Conservation (phyloP, 169 alveolate genomes). For the Cryptosporidium felis region DNA sequence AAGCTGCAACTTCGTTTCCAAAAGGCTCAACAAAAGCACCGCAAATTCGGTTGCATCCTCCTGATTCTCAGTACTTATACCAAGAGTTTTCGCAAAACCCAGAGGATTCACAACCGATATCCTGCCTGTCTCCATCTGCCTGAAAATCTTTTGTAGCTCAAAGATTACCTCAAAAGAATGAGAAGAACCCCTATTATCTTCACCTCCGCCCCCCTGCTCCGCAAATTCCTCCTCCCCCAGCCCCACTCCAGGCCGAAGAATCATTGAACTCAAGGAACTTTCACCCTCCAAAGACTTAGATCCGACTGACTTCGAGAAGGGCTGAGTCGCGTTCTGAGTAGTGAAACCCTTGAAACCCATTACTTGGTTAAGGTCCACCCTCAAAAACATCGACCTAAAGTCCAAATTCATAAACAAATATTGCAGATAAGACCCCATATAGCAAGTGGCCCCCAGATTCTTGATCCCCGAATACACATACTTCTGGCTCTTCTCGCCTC, state of each 20-base stretch:
- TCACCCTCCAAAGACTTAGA: not conserved
- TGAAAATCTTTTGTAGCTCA: slow-evolving; percentile 56
- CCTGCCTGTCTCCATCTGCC: slow-evolving; percentile 55
- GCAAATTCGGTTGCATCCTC: slow-evolving; percentile 70
- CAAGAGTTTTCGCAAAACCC: slow-evolving; percentile 48
- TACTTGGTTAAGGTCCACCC: not conserved
- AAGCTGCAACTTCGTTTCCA: slow-evolving; percentile 27
- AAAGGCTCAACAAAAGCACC: slow-evolving; percentile 18
- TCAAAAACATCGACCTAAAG: slow-evolving; percentile 52
- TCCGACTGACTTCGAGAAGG: not conserved
- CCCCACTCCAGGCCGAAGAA: not conserved
- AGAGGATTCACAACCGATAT: slow-evolving; percentile 44
- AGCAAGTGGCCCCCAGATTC: slow-evolving; percentile 64
- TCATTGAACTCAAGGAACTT: slow-evolving; percentile 48
- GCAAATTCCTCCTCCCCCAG: not conserved
- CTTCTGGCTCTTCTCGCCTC: not conserved
- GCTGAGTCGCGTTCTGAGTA: not conserved
- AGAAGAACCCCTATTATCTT: not conserved
- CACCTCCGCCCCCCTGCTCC: not conserved
- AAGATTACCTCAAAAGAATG: slow-evolving; percentile 14
- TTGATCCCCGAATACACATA: slow-evolving; percentile 65
- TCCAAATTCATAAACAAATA: slow-evolving; percentile 70
- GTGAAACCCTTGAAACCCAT: not conserved
- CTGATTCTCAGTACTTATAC: slow-evolving; percentile 68
- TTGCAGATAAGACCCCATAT: slow-evolving; percentile 69